A percentile compares a stretch with the other conserved stretches of the same genome.
phyloP scores from a whole-genome alignment of 805 yeast genomes.

The Candida berthetii region DNA sequence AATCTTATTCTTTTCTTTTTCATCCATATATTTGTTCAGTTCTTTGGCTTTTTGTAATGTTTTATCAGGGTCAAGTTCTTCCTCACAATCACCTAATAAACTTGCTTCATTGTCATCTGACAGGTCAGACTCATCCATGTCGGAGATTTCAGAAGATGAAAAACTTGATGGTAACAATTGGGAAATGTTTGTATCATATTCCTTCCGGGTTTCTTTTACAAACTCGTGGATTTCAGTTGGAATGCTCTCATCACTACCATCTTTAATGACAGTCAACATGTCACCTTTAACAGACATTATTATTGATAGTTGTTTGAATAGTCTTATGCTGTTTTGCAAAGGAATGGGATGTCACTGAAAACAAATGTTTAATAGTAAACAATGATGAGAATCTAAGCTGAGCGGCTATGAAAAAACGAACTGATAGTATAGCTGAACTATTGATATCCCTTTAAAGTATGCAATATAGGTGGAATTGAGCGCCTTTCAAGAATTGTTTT shows the following conservation, averaged over 20 bases:
- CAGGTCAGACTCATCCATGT: constrained; percentile 11
- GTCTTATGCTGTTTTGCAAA: too few relatives aligned
- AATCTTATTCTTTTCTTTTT: constrained; percentile 11
- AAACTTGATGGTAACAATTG: constrained; percentile 12
- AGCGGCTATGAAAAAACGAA: too few relatives aligned
- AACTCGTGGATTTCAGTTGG: not conserved
- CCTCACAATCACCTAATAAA: constrained; percentile 6
- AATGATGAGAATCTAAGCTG: too few relatives aligned
- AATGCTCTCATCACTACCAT: not conserved
- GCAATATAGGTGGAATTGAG: too few relatives aligned
- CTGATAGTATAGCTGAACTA: too few relatives aligned
- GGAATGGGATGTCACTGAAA: too few relatives aligned
- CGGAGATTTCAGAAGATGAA: constrained; percentile 15
- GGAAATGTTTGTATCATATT: constrained; percentile 7
- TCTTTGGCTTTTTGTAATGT: constrained; percentile 5
- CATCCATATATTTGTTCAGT: constrained; percentile 6
- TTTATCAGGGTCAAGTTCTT: constrained; percentile 8
- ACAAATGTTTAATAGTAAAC: too few relatives aligned
- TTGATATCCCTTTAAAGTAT: too few relatives aligned
- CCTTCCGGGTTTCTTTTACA: not conserved
- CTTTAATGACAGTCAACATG: constrained; percentile 3
- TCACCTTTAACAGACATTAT: constrained; percentile 6
- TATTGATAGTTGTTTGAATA: too few relatives aligned
- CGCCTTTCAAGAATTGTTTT: too few relatives aligned
- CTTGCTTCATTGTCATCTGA: constrained; percentile 16